Conservation (phyloP, 805 yeast genomes). For the Kockiozyma suomiensis region DNA sequence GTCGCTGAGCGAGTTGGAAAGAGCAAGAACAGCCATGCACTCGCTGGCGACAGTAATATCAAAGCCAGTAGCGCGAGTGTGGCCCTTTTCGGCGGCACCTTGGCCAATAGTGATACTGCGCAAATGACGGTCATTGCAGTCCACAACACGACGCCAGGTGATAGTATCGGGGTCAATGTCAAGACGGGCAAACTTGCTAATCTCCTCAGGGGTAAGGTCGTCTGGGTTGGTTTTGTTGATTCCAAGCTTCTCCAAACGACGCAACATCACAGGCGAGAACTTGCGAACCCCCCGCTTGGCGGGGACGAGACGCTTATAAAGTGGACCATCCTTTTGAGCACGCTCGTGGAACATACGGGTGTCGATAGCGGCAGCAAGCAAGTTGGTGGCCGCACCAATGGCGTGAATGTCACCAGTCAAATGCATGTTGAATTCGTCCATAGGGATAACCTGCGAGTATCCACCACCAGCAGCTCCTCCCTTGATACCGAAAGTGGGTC, state of each 20-base stretch:
- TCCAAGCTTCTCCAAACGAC: conserved; percentile 78
- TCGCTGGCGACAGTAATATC: conserved; percentile 97
- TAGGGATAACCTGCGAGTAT: conserved; percentile 94
- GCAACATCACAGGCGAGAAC: conserved; percentile 77
- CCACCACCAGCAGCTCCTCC: conserved; percentile 99
- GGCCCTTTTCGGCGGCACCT: conserved; percentile 91
- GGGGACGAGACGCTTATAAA: conserved; percentile 86
- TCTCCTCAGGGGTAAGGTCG: conserved; percentile 75
- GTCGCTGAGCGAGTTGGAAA: conserved; percentile 75
- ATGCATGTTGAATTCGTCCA: conserved; percentile 98
- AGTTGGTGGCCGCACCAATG: conserved; percentile 87
- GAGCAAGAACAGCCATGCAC: conserved; percentile 92
- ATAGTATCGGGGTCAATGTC: conserved; percentile 89
- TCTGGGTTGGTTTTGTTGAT: conserved; percentile 78
- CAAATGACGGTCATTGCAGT: conserved; percentile 87
- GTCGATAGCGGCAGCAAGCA: conserved; percentile 94
- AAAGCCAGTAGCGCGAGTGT: conserved; percentile 83
- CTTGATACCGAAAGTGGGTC: conserved; percentile 97
- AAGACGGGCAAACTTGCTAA: conserved; percentile 72
- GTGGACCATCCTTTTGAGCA: conserved; percentile 78
- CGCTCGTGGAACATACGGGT: conserved; percentile 95
- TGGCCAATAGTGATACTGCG: conserved; percentile 88
- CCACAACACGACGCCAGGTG: conserved; percentile 91
- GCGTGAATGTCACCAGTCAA: conserved; percentile 98
- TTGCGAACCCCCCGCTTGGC: conserved; percentile 75